These are phyloP conservation scores for Syzygium grande DNA, from an alignment of 345 rosid species.

Conservation along the genomic window DNA sequence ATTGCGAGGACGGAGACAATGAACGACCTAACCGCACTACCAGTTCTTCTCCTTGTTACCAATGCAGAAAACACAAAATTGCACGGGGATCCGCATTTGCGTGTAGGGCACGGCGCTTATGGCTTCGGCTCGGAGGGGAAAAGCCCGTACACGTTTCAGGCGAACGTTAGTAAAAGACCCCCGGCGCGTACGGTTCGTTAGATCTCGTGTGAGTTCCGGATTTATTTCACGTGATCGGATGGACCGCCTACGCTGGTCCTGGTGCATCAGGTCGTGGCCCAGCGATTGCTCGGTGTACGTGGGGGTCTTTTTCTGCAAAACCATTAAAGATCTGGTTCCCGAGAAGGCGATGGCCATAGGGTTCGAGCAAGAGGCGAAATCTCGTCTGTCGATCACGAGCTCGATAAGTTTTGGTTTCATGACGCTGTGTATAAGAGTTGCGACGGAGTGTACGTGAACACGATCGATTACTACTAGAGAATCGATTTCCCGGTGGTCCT, in stretches of 20 bases:
- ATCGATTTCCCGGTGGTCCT: neutral
- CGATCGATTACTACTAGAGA: fast-evolving
- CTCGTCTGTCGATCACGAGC: neutral
- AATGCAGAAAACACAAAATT: neutral
- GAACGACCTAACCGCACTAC: neutral
- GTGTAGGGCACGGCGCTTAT: neutral
- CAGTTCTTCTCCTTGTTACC: too few species aligned
- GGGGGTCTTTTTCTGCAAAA: neutral
- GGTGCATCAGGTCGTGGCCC: too few species aligned
- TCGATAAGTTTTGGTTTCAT: fast-evolving
- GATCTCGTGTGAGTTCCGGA: neutral
- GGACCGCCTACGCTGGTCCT: neutral
- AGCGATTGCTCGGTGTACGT: neutral
- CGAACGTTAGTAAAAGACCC: neutral
- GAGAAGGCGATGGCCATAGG: neutral
- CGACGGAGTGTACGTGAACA: fast-evolving
- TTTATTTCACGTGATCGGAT: neutral
- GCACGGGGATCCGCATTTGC: neutral
- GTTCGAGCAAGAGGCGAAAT: neutral
- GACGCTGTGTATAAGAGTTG: neutral
- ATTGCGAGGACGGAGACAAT: neutral
- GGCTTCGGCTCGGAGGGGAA: neutral
- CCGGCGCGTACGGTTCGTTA: neutral
- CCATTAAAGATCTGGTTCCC: neutral
- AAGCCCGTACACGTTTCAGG: neutral